phyloP scores from a whole-genome alignment of 169 alveolate genomes.

The Babesia ovata region DNA sequence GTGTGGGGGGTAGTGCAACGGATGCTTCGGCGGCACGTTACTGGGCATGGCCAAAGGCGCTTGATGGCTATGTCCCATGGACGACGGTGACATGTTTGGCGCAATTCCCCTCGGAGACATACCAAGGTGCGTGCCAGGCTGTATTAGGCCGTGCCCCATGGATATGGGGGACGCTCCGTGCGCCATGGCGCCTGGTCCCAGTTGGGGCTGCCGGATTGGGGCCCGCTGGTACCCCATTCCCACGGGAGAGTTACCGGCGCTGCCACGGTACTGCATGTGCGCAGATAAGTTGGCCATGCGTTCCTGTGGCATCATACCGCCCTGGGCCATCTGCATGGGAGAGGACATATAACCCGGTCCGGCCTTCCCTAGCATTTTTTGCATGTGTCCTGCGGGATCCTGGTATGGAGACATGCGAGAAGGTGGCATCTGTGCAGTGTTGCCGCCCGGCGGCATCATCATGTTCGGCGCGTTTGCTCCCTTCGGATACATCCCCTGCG shows the following conservation, averaged over 20 bases:
- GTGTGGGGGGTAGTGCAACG: neutral
- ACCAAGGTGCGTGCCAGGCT: neutral
- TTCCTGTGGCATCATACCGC: slow-evolving; percentile 20
- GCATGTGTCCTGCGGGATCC: slow-evolving; percentile 12
- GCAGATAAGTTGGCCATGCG: slow-evolving; percentile 18
- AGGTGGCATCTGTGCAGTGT: slow-evolving; percentile 22
- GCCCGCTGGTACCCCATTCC: slow-evolving; percentile 14
- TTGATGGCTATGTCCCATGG: neutral
- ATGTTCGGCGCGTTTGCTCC: neutral
- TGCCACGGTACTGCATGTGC: neutral
- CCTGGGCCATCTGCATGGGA: neutral
- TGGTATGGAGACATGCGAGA: neutral
- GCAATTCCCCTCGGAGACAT: slow-evolving; percentile 10
- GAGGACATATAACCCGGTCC: slow-evolving; percentile 28
- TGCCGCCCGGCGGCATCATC: slow-evolving; percentile 17
- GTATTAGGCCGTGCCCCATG: neutral
- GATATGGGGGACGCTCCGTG: slow-evolving; percentile 2
- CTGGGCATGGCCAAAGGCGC: slow-evolving; percentile 2
- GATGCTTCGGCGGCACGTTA: slow-evolving; percentile 12
- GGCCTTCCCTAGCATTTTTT: slow-evolving; percentile 22
- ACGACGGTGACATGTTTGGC: slow-evolving; percentile 7
- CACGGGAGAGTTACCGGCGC: slow-evolving; percentile 18
- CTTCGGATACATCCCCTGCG: slow-evolving; percentile 19
- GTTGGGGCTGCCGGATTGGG: neutral
- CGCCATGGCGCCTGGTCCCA: neutral